Percentiles rank a stretch among this genome's conserved stretches.
phyloP scores from a whole-genome alignment of 2,329 filamentous ascomycete genomes.

The Phoma sp. region DNA sequence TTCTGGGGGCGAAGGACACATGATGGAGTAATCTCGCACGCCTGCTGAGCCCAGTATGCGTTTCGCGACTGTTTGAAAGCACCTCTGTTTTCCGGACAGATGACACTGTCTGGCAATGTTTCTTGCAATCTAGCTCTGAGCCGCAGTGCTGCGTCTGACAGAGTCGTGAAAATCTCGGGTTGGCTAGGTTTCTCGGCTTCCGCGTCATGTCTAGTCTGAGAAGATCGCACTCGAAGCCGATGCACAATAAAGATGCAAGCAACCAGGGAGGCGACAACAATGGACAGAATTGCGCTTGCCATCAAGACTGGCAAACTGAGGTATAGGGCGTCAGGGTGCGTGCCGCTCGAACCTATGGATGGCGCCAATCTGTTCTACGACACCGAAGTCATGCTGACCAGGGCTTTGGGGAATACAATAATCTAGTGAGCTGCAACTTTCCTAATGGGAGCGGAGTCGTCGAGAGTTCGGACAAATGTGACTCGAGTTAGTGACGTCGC shows the following conservation, averaged over 20 bases:
- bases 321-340: not conserved
- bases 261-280: not conserved
- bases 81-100: conserved; percentile 7
- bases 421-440: not conserved
- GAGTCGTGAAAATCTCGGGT: conserved; percentile 1
- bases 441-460: not conserved
- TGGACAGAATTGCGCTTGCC: not conserved
- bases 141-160: conserved; percentile 16
- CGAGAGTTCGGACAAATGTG: not conserved
- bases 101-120: conserved; percentile 22
- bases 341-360: not conserved
- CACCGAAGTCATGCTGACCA: too few species aligned
- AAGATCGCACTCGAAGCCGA: conserved; percentile 15
- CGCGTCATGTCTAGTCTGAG: conserved; percentile 15
- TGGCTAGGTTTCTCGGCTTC: conserved; percentile 18
- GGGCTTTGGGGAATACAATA: not conserved
- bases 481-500: not conserved
- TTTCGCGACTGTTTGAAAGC: conserved; percentile 23
- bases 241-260: conserved; percentile 3
- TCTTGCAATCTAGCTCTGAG: conserved; percentile 19
- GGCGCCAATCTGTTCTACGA: too few species aligned
- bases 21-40: conserved; percentile 41
- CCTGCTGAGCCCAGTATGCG: conserved; percentile 44
- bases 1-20: conserved; percentile 42
- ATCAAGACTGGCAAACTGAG: not conserved